These are phyloP conservation scores for Cladosporium sphaerospermum DNA, from an alignment of 2,329 filamentous ascomycete genomes.

Conservation along the genomic window DNA sequence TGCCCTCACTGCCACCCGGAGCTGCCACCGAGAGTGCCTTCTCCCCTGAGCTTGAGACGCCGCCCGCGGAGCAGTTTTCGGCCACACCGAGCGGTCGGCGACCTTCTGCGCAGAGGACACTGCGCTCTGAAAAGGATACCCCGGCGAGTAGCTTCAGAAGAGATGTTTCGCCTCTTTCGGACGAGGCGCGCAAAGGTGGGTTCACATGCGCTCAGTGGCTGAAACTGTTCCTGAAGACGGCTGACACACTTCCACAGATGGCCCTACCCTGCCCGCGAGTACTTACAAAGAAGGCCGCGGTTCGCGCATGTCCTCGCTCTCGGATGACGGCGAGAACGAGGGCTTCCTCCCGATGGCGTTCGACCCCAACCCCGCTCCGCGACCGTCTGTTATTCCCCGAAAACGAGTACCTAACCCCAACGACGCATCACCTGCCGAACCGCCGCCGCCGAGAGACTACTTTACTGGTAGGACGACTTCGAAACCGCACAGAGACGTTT, in stretches of 20 bases:
- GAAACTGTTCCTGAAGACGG: conserved; percentile 17
- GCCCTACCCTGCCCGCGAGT: conserved; percentile 64
- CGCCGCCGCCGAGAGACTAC: conserved; percentile 36
- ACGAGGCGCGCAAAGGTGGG: conserved; percentile 29
- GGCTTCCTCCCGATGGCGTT: conserved; percentile 47
- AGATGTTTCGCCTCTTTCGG: conserved; percentile 32
- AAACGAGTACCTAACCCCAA: conserved; percentile 20
- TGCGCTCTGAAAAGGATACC: conserved; percentile 22
- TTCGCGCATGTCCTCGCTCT: conserved; percentile 58
- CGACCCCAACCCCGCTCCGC: conserved; percentile 39
- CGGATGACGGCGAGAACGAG: conserved; percentile 55
- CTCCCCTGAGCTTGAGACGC: conserved; percentile 50
- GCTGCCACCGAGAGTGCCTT: conserved; percentile 59
- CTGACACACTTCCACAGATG: conserved; percentile 36
- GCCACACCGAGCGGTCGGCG: conserved; percentile 64
- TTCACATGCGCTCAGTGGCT: conserved; percentile 20
- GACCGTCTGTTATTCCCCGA: conserved; percentile 19
- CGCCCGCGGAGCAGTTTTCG: conserved; percentile 55
- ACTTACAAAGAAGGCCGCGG: conserved; percentile 74
- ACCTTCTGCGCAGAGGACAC: conserved; percentile 44
- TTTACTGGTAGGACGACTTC: conserved; percentile 33
- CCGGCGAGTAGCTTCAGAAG: conserved; percentile 22
- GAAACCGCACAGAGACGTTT: conserved; percentile 34
- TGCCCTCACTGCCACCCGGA: conserved; percentile 81
- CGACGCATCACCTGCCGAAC: conserved; percentile 21